Conservation (phyloP, 148 eudicot species). For the Euryodendron excelsum region DNA sequence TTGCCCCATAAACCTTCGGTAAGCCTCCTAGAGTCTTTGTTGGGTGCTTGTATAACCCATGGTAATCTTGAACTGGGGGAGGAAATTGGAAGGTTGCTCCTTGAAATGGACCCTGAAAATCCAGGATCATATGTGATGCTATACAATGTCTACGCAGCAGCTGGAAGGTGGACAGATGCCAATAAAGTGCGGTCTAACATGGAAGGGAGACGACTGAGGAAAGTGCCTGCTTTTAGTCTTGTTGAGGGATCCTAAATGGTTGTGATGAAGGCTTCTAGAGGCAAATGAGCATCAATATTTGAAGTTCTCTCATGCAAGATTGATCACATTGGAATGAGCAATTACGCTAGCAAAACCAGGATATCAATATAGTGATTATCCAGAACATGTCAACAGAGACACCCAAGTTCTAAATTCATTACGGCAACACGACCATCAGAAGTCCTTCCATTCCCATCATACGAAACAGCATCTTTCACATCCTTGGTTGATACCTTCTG, state of each 20-base stretch:
- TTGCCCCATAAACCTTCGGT: slow-evolving; percentile 30
- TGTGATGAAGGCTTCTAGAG: not conserved
- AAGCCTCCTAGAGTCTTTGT: slow-evolving; percentile 41
- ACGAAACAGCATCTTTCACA: not conserved
- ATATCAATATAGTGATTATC: not conserved
- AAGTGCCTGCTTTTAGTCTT: slow-evolving; percentile 48
- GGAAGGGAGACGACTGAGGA: slow-evolving; percentile 42
- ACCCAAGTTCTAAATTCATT: not conserved
- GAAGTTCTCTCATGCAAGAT: not conserved
- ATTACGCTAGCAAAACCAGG: not conserved
- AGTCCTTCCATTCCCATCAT: too few species aligned
- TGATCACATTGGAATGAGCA: not conserved
- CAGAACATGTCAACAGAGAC: not conserved
- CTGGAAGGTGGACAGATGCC: slow-evolving; percentile 66
- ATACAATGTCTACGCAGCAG: slow-evolving; percentile 60
- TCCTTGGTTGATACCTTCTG: not conserved
- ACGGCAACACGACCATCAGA: too few species aligned
- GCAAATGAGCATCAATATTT: not conserved
- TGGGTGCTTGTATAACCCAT: slow-evolving; percentile 59
- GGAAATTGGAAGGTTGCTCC: slow-evolving; percentile 37
- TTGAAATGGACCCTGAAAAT: slow-evolving; percentile 37
- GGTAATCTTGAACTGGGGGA: slow-evolving; percentile 53
- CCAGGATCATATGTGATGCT: slow-evolving; percentile 42
- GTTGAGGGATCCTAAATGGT: slow-evolving; percentile 18
- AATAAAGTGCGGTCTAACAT: slow-evolving; percentile 43